Base-by-base conservation (phyloP, 208 protist species). In the Leishmania lainsoni region DNA sequence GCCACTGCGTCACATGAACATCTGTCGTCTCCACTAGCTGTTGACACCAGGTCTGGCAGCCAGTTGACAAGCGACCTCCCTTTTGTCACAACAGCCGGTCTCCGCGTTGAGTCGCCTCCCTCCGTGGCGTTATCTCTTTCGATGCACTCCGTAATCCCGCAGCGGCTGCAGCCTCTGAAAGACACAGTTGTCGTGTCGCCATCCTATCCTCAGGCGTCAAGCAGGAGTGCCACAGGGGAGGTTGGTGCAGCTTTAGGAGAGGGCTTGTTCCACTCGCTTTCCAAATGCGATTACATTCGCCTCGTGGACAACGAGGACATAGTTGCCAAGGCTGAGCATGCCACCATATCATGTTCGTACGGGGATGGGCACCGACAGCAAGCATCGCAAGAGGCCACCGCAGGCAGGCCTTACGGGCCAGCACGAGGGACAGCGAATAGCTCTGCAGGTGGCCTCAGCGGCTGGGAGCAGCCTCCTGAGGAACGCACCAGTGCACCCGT, bases 241-340 rank as follows among this genome's bases (percentile, higher is more conserved):
- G 68, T 70, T n/a, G n/a, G 45, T 1, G 59, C 69, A 39, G 68
- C 54, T 39, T 73, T 66, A 4, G 58, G 39, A 39, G 56, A 29
- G 20, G 76, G 61, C 0, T 49, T 61, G n/a, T 9, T 22, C 10
- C 66, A 72, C 0, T 58, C 42, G 49, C 54, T 8, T 29, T 52
- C n/a, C 14, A 59, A 82, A 51, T 79, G 63, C 56, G 81, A 85
- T 32, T 87, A 85, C 69, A 82, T 87, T 39, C 84, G 84, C 9
- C 73, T 87, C 22, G 77, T 87, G 10, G 84, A 87, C 32, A 70
- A 73, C n/a, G 80, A 87, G 5, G 72, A 77, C 42, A 26, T 17
- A 12, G 3, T 45, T 0, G 22, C 51, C 0, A 49, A n/a, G 17
- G 72, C 78, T 35, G 81, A 81, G 0, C 35, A 35, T 26, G n/a